Conservation (phyloP, 2,329 filamentous ascomycete genomes). For the Pseudocercospora fijiensis region DNA sequence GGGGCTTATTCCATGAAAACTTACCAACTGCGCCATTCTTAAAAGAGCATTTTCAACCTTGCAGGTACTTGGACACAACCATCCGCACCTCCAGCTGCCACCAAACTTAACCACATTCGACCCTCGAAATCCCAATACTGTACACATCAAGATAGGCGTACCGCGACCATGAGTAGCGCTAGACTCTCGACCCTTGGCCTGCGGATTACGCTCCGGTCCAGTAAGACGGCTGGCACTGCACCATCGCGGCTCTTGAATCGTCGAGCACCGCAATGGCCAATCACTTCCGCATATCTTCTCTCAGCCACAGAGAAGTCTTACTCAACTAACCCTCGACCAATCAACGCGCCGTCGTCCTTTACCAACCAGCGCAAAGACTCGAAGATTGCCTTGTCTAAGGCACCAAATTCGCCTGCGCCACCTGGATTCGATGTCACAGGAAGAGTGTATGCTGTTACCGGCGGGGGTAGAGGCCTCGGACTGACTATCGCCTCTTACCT, state of each 20-base stretch:
- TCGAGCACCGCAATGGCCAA: neutral
- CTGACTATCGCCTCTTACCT: constrained; percentile 48
- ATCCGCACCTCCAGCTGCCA: neutral
- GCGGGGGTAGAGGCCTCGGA: constrained; percentile 31
- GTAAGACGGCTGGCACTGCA: neutral
- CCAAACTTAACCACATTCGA: neutral
- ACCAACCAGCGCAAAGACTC: neutral
- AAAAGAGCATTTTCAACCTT: constrained; percentile 1
- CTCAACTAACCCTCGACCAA: neutral
- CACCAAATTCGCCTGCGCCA: neutral
- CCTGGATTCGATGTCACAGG: constrained; percentile 22
- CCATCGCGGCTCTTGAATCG: neutral
- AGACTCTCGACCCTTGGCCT: neutral
- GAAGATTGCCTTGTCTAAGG: neutral
- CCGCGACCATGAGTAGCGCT: neutral
- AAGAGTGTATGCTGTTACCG: constrained; percentile 30
- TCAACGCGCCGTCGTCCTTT: neutral
- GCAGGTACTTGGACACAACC: constrained; percentile 3
- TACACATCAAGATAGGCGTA: neutral
- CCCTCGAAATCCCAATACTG: neutral
- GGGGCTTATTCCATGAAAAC: neutral
- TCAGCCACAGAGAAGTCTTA: neutral
- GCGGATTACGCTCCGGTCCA: neutral
- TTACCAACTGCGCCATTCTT: neutral
- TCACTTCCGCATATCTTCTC: neutral